Evolutionary conservation across 345 rosid genomes (phyloP), one percentile per base, ranked within the genome.

Genomic region (Toxicodendron radicans): DNA sequence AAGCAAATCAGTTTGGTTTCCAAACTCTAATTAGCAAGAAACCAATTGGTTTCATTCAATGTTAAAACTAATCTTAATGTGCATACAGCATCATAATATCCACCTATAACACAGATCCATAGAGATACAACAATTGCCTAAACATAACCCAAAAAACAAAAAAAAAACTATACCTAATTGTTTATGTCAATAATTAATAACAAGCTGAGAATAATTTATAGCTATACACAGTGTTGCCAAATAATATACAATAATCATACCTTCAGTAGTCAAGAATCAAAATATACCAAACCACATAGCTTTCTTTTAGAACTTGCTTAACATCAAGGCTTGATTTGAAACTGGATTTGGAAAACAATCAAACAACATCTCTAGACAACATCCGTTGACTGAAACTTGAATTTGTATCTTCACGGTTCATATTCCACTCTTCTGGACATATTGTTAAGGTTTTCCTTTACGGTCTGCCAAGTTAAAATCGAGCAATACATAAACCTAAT

Each of bases 301-400:
- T 71, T 59, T 46, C n/a, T 16, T 24, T n/a, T 27, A 45, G 4
- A 59, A 18, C 57, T 71, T 41, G 48, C 43, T 46, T 45, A 30
- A 46, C 23, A 41, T 57, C 52, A 58, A 58, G 17, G 9, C 73
- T 20, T 41, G 23, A 46, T 13, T 17, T 59, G 32, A 24, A 60
- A 46, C 11, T 24, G 66, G 60, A 33, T 71, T 24, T 59, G 23
- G 73, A 41, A 46, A 43, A 58, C 53, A 3, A 46, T 57, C 14
- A 23, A 43, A 41, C 56, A 45, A 45, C 41, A 59, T 59, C 66
- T 3, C 66, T 30, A 59, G 18, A 71, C 43, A 45, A 11, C n/a
- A 46, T 24, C 58, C 3, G 38, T 60, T 71, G 58, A 46, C 75
- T 46, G 41, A 48, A 27, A 46, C 67, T 46, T 33, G 49, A 71